These are phyloP conservation scores for Corinectria fuckeliana DNA, from an alignment of 2,329 filamentous ascomycete species.

Conservation along the genomic window DNA sequence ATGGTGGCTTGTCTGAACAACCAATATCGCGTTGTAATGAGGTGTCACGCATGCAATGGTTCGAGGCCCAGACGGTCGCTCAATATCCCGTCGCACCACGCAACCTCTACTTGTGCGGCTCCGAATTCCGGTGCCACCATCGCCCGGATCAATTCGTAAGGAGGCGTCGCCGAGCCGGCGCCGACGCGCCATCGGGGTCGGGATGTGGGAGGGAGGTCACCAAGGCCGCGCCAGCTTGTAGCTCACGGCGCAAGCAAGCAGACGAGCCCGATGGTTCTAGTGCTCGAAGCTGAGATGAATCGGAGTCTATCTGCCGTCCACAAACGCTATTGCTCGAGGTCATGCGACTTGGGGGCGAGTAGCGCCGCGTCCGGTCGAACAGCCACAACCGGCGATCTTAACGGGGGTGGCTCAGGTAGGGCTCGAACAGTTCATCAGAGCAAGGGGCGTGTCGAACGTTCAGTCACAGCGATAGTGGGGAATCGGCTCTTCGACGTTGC, in stretches of 20 bases:
- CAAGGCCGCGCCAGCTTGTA: not conserved
- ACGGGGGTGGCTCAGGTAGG: not conserved
- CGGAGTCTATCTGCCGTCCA: not conserved
- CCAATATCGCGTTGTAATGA: slow-evolving; percentile 5
- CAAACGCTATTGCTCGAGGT: not conserved
- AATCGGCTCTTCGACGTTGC: slow-evolving; percentile 8
- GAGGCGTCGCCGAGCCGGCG: slow-evolving; percentile 10
- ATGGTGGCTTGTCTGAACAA: slow-evolving; percentile 3
- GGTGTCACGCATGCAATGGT: slow-evolving; percentile 17
- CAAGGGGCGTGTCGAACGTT: slow-evolving; percentile 2
- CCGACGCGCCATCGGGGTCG: slow-evolving; percentile 13
- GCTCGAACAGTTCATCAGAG: slow-evolving; percentile 1
- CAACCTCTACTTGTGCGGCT: not conserved
- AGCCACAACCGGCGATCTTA: not conserved
- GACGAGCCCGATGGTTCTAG: not conserved
- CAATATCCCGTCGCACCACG: slow-evolving; percentile 6
- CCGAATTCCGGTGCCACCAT: not conserved
- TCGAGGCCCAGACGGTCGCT: slow-evolving; percentile 4
- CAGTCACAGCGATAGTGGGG: slow-evolving; percentile 12
- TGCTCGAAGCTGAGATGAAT: not conserved
- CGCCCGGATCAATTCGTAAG: not conserved
- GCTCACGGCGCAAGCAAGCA: not conserved
- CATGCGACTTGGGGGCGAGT: not conserved
- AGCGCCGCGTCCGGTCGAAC: not conserved
- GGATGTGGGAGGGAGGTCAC: slow-evolving; percentile 5